Evolutionary conservation across 208 protist species (phyloP).

Genomic region (Entamoeba dispar): DNA sequence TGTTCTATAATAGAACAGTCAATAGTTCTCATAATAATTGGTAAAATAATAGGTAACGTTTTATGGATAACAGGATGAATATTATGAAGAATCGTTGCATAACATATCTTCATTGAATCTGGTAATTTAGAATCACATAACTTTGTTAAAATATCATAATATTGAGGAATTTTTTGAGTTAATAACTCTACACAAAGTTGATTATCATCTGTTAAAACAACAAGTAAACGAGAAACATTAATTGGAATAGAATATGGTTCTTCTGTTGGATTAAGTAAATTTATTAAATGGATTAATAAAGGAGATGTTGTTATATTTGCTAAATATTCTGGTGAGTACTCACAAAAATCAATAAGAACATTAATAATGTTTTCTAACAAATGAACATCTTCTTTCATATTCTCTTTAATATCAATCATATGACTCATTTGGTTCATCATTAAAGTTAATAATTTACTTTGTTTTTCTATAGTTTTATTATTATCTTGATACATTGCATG

Average conservation of each 20-base stretch:
- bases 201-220: not conserved
- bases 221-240: not conserved
- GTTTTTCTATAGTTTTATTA: not conserved
- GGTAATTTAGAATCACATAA: not conserved
- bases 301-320: not conserved
- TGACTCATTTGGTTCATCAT: not conserved
- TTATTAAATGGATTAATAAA: not conserved
- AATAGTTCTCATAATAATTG: not conserved
- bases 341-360: not conserved
- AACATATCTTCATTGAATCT: not conserved
- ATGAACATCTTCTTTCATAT: not conserved
- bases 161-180: not conserved
- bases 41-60: not conserved
- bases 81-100: not conserved
- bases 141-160: not conserved
- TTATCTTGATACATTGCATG: not conserved
- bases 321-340: not conserved
- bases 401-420: not conserved
- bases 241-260: not conserved
- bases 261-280: not conserved
- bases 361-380: not conserved
- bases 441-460: not conserved
- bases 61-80: not conserved
- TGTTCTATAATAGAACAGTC: not conserved
- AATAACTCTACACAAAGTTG: not conserved